Evolutionary conservation across 2,329 filamentous ascomycete species (phyloP), one percentile per base, ranked within the genome.

Genomic region (Sporothrix humicola): DNA sequence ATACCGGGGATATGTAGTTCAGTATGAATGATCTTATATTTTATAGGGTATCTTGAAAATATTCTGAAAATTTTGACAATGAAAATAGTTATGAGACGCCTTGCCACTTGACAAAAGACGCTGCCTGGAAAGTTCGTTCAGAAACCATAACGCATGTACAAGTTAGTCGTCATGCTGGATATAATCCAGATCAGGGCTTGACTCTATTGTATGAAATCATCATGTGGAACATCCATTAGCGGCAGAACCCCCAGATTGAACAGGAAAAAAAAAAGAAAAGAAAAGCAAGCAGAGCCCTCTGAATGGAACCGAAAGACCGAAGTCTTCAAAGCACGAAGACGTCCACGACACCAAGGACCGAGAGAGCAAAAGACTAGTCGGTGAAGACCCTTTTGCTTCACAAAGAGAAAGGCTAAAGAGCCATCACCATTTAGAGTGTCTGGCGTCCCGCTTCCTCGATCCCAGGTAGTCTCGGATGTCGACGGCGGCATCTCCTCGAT

Each of bases 131-230:
- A 79, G 80, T 81, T 80, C 77, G 79, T 52, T 82, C 81, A 82
- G 81, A 82, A 81, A 81, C 79, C 79, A 81, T 81, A 81, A 81
- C 79, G 80, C 79, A 81, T 81, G 79, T 76, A 74, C 72, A 37
- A 37, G 59, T 78, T 81, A 79, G 79, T 87, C 85, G 82, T 84
- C 81, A 81, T 78, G 76, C 78, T 78, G 79, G 79, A 78, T 78
- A 81, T 81, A 79, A 79, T 76, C 75, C 77, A 79, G 88, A 89
- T 97, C 93, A 93, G 95, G 93, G 94, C 94, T 98, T 98, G 94
- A 98, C 94, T 98, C 95, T 97, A 95, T 95, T 37, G 87, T 90
- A 92, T 37, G 88, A 86, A 91, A 89, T 97, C 94, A 97, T 98
- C 95, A 97, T 88, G 79, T 70, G 91, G 84, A 88, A 88, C 88